phyloP scores from a whole-genome alignment of 108 stramenopile species.

The Asterionellopsis glacialis region DNA sequence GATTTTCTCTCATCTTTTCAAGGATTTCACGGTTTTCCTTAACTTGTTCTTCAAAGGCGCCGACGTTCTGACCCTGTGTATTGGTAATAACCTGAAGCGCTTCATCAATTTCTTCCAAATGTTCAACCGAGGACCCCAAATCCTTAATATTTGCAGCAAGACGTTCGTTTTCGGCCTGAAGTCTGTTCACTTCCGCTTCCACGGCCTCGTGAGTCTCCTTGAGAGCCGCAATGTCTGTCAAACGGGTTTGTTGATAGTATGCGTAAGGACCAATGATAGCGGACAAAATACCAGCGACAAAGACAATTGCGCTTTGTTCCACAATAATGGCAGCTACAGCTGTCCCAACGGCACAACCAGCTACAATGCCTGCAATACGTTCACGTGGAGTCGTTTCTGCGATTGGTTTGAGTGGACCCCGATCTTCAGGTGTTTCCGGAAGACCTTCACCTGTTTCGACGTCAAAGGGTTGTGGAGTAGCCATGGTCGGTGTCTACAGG shows the following conservation, averaged over 20 bases:
- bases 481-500: too few species aligned
- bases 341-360: conserved; percentile 34
- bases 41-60: conserved; percentile 55
- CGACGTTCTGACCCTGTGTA: conserved; percentile 59
- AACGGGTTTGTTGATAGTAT: conserved; percentile 68
- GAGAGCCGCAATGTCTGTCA: conserved; percentile 63
- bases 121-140: conserved; percentile 47
- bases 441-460: conserved; percentile 23
- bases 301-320: conserved; percentile 35
- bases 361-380: conserved; percentile 37
- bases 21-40: conserved; percentile 58
- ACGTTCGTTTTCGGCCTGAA: conserved; percentile 44
- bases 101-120: conserved; percentile 57
- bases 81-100: conserved; percentile 61
- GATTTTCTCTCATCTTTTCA: conserved; percentile 50
- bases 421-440: not conserved
- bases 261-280: conserved; percentile 60
- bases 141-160: conserved; percentile 52
- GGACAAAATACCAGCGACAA: conserved; percentile 50
- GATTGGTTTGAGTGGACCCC: conserved; percentile 35
- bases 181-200: conserved; percentile 48
- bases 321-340: conserved; percentile 57
- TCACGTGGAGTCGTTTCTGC: conserved; percentile 53
- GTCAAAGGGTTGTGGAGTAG: conserved; percentile 13
- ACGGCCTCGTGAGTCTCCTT: conserved; percentile 57